Base-by-base conservation (phyloP, 1,284 basidiomycete genomes). In the Apiotrichum montevideense region DNA sequence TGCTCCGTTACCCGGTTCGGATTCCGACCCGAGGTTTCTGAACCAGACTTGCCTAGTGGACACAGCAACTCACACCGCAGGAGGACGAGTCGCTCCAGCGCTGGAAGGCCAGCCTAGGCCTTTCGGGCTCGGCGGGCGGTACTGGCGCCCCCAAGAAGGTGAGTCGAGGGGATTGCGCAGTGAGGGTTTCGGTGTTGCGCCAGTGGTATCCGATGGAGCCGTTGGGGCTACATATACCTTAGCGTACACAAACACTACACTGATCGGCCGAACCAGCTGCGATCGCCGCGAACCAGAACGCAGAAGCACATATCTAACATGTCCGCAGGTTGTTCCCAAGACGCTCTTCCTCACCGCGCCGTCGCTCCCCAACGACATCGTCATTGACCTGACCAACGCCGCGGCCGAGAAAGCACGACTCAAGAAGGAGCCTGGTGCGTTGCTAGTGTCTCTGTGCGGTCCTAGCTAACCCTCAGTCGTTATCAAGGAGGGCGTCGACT, bases 31-130 rank as follows among this genome's bases (percentile, higher is more conserved):
- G 29, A 29, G 29, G 29, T 29, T 29, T 29, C 29, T 29, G 29
- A 29, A 29, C 29, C 29, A 29, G 29, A 29, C 29, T 29, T 29
- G 29, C 3, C 44, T 6, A 45, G 8, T n/a, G 5, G 15, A 7
- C 39, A 41, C 10, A 5, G 9, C 39, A 33, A 14, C 40, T 51
- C 13, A 51, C 51, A 40, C n/a, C 2, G 10, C 57, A 78, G 66
- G 78, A 81, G 53, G 81, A 83, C 65, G 81, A 82, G 66, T 80
- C 78, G 48, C 74, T 83, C 8, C 78, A 79, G 52, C 75, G 79
- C 54, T 83, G 81, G 81, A 83, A 83, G 66, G 78, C 78, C 3
- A 79, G 78, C 40, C 72, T 83, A 9, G 81, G 81, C 14, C 68
- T 83, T 37, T 72, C 66, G 8, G 69, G 73, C n/a, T 63, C 62